Conservation (phyloP, 1,284 basidiomycete species). For the Peniophora sp. region DNA sequence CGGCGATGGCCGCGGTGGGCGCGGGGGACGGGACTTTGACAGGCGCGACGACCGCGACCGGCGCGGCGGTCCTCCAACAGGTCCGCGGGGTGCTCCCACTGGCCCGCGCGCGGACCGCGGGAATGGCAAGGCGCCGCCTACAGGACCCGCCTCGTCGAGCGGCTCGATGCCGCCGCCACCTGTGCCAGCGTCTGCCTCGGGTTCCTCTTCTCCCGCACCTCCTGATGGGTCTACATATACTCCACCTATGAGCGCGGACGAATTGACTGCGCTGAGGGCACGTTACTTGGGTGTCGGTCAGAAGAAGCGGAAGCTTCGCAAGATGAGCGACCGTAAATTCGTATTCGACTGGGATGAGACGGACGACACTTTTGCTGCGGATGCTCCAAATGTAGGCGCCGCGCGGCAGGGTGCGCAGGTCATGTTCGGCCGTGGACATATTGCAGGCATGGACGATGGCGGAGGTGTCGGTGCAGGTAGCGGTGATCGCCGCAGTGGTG, state of each 20-base stretch:
- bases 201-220: conserved; percentile 21
- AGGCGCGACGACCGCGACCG: conserved; percentile 24
- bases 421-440: conserved; percentile 78
- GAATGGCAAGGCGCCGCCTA: conserved; percentile 28
- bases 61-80: conserved; percentile 23
- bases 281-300: conserved; percentile 88
- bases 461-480: conserved; percentile 30
- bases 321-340: conserved; percentile 92
- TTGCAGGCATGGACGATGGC: conserved; percentile 83
- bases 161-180: conserved; percentile 43
- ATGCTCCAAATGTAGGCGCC: conserved; percentile 56
- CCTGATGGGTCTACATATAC: conserved; percentile 39
- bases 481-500: conserved; percentile 17
- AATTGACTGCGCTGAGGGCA: conserved; percentile 73
- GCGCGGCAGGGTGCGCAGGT: conserved; percentile 75
- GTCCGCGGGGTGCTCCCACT: conserved; percentile 65
- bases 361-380: conserved; percentile 80
- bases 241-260: conserved; percentile 67
- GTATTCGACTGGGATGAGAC: conserved; percentile 98
- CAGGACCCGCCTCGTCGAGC: conserved; percentile 23
- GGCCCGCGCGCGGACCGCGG: conserved; percentile 72
- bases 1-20: conserved; percentile 15
- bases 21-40: conserved; percentile 33
- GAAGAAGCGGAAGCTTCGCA: conserved; percentile 89
- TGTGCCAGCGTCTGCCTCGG: conserved; percentile 19